Base-by-base conservation (phyloP, 176 grass and related monocot genomes). In the Carex littledalei region DNA sequence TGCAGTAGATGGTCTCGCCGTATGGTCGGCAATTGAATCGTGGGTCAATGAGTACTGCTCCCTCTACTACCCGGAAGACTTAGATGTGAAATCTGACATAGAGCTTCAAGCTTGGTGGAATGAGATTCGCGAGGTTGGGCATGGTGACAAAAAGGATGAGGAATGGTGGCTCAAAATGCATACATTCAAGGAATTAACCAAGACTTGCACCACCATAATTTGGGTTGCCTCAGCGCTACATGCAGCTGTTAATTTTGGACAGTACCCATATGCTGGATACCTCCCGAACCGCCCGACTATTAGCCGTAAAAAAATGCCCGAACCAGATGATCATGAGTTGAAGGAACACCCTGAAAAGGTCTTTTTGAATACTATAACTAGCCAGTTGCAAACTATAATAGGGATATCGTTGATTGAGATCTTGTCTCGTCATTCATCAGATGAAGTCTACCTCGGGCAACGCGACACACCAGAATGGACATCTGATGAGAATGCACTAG, bases 81-180 rank as follows among this genome's bases (percentile, higher is more conserved):
- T 15, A 2, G 67, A 80, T 29, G 18, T 95, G 67, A 81, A 22
- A 31, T 77, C 64, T 1, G 94, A 97, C 47, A 55, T 14, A 8
- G 94, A 97, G 90, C 84, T 94, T n/a, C 89, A 91, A 80, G 87
- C 72, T 0, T 97, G 94, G 94, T 97, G 94, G 94, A 91, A 88
- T 61, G 94, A 97, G 81, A 92, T 92, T 32, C 92, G 90, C 11
- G 87, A 94, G 81, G 92, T 79, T 3, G 94, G 87, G 7, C 94
- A 97, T 17, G 90, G 92, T 9, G 94, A 97, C 86, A 85, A 89
- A 57, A 94, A 84, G 81, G 64, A 94, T 41, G 61, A 81, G 13
- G 32, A 82, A 1, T 97, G 94, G 94, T 97, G 94, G 94, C 89
- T 84, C 10, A 88, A 52, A 65, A 97, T 94, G 94, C 64, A 86